These are phyloP conservation scores for Platanus orientalis DNA, from an alignment of 164 flowering plant species.

Conservation along the genomic window DNA sequence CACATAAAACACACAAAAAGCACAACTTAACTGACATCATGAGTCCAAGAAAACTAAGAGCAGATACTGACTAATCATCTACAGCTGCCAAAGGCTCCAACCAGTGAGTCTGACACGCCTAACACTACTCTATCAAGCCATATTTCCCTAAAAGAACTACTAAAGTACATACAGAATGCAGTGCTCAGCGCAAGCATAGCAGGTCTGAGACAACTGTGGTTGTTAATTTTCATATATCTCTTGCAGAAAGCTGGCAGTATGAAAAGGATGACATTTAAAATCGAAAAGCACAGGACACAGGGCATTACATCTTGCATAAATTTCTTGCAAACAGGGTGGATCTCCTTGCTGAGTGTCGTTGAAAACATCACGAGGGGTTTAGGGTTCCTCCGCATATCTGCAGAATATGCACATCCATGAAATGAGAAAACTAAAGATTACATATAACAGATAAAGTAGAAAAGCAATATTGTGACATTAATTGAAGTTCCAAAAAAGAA, in stretches of 20 bases:
- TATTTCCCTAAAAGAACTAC: background rate
- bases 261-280: slow-evolving; percentile 42
- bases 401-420: slow-evolving; percentile 13
- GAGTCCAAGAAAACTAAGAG: background rate
- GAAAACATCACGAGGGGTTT: slow-evolving; percentile 99
- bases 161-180: slow-evolving; percentile 6
- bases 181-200: background rate
- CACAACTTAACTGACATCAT: background rate
- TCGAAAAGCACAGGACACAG: slow-evolving; percentile 52
- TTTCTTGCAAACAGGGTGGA: too few relatives aligned
- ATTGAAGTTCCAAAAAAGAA: too few relatives aligned
- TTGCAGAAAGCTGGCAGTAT: slow-evolving; percentile 29
- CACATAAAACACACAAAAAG: background rate
- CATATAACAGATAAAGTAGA: background rate
- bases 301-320: too few relatives aligned
- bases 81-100: background rate
- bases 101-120: background rate
- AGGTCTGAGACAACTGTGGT: slow-evolving; percentile 15
- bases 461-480: background rate
- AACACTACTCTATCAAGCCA: too few relatives aligned
- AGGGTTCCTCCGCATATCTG: slow-evolving; percentile 98
- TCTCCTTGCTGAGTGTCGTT: slow-evolving; percentile 97
- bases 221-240: slow-evolving; percentile 13
- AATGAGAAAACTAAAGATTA: background rate
- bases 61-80: background rate